Evolutionary conservation across 805 yeast genomes (phyloP).

Genomic region (Komagataella populi): DNA sequence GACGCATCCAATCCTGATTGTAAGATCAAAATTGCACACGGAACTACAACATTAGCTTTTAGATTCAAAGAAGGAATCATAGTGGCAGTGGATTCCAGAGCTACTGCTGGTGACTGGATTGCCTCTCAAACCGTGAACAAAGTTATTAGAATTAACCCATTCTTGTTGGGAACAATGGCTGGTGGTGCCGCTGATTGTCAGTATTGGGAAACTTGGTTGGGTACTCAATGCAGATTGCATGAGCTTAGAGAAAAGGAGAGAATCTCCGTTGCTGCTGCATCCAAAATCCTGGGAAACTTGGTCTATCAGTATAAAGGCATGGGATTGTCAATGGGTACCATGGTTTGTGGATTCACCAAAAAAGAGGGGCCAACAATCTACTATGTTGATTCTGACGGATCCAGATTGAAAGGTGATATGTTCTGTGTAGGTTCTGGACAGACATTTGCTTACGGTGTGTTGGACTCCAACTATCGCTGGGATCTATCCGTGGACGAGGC

Average conservation of each 20-base stretch:
- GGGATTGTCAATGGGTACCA: constrained; percentile 99
- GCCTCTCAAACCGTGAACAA: constrained; percentile 97
- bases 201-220: constrained; percentile 98
- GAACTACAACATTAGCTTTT: constrained; percentile 97
- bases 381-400: constrained; percentile 95
- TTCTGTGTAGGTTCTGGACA: constrained; percentile 99
- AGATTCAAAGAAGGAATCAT: constrained; percentile 90
- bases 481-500: constrained; percentile 91
- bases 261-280: constrained; percentile 92
- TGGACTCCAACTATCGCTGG: constrained; percentile 88
- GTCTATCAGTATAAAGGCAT: constrained; percentile 92
- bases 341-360: constrained; percentile 94
- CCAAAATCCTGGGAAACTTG: constrained; percentile 81
- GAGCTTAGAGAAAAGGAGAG: constrained; percentile 92
- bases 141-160: constrained; percentile 93
- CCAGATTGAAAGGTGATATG: constrained; percentile 85
- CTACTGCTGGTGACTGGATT: constrained; percentile 96
- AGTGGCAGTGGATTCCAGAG: constrained; percentile 96
- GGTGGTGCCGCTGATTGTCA: constrained; percentile 99
- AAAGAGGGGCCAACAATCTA: constrained; percentile 92
- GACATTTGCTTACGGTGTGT: constrained; percentile 96
- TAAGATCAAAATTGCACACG: constrained; percentile 93
- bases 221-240: constrained; percentile 89
- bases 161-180: constrained; percentile 93
- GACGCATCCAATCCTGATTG: constrained; percentile 88